Evolutionary conservation across 164 flowering plant species (phyloP), one percentile per base, ranked within the genome.

Genomic region (Nymphaea thermarum): DNA sequence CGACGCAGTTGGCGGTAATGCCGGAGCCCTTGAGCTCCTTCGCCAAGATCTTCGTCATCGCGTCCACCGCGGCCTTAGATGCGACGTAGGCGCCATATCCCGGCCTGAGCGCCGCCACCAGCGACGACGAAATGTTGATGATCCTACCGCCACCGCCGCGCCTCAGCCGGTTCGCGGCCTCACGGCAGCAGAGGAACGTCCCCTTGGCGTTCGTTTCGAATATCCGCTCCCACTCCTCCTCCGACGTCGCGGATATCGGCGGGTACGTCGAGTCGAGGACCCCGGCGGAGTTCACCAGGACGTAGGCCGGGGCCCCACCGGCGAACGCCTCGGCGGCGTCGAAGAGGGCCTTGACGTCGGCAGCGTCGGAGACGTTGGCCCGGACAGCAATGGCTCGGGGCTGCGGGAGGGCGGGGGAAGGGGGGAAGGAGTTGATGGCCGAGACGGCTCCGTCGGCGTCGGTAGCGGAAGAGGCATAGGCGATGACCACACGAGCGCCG

Each of bases 1-100:
- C 87, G 60, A 84, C 84, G 14, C 83, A 77, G 47, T 86, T 86
- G 41, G 71, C 90, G 3, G 87, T 82, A n/a, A 86, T 80, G 64
- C 84, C 76, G 5, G 79, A 80, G 43, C 90, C 90, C 66, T 77
- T 82, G 60, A 84, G 76, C 76, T 86, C 91, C 80, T 83, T 86
- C 11, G 88, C 88, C 43, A 82, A 43, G 1, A 83, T 81, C 81
- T 74, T 86, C 53, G 68, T 71, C 91, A 86, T 82, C 42, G 86
- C 68, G 78, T 86, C 88, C 63, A 84, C 86, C 6, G 91, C 91
- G 15, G 84, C 88, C 73, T 86, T 86, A 0, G 87, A 84, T 17
- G 85, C 88, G 6, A 78, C 47, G 71, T 84, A 84, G 2, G 87
- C 86, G 4, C 77, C 83, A 42, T 15, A 78, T 2, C 81, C 78